Evolutionary conservation across 2,329 filamentous ascomycete genomes (phyloP), one percentile per base, ranked within the genome.

Genomic region (Hypoxylon sp.): DNA sequence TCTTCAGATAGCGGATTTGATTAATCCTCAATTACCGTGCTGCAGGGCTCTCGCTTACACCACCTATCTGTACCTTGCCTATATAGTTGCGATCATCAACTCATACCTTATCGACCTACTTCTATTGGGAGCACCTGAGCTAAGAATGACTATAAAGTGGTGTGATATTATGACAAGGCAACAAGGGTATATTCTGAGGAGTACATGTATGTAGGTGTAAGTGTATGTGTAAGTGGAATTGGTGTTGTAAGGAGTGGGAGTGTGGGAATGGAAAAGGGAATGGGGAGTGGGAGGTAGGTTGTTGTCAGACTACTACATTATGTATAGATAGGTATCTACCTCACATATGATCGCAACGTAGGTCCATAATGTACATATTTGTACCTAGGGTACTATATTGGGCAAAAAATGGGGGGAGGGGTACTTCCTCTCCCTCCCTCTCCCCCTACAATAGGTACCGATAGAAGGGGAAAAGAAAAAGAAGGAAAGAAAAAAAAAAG

Each of bases 151-250:
- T 56, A n/a, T 56, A 65, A 62, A 62, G 63, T 66, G 63, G 63
- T 66, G 63, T 62, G 63, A 66, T 62, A 57, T 66, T 61, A 38
- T 36, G 36, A 56, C 56, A 60, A 41, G 62, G 62, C 25, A 38
- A 45, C 57, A 65, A 48, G 62, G 57, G 46, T 59, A 46, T 52
- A 38, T 51, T 17, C 28, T 43, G 6, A 56, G 55, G 43, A 48
- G 43, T 48, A 53, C 50, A 41, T 38, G 60, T 38, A 46, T 30
- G 28, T 55, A 36, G 28, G 49, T 46, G 48, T 46, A 50, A 60
- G 50, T 41, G 19, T 32, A 17, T 41, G 50, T 11, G 21, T n/a
- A 13, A 49, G 10, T 30, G 28, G 28, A 30, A 30, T 30, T 30
- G 10, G 25, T 5, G 21, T 19, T 23, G 21, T 41, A 30, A 30